Conservation (phyloP, 2,329 filamentous ascomycete species). For the Tolypocladium tundrense region DNA sequence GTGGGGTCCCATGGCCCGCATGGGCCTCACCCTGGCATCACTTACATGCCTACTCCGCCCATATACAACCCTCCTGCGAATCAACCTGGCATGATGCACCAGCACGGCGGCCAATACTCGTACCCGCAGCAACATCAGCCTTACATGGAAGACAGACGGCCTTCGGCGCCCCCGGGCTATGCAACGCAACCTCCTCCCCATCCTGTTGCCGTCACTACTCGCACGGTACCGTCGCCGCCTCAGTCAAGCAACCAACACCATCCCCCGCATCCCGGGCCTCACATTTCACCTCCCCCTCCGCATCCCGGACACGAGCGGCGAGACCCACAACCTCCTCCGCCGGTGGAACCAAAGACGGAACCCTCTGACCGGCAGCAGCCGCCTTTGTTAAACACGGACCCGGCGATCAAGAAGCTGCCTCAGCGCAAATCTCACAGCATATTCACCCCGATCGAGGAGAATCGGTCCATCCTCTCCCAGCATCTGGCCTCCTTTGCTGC, state of each 20-base stretch:
- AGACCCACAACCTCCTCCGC: slow-evolving; percentile 42
- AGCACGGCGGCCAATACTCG: slow-evolving; percentile 28
- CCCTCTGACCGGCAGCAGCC: slow-evolving; percentile 34
- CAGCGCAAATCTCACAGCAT: slow-evolving; percentile 84
- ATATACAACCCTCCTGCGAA: slow-evolving; percentile 61
- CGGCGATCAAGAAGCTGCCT: slow-evolving; percentile 51
- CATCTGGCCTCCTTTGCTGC: slow-evolving; percentile 62
- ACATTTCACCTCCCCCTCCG: slow-evolving; percentile 40
- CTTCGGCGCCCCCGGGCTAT: slow-evolving; percentile 60
- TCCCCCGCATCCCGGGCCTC: slow-evolving; percentile 35
- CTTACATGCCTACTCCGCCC: slow-evolving; percentile 76
- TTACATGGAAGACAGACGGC: slow-evolving; percentile 67
- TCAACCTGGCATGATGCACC: slow-evolving; percentile 24
- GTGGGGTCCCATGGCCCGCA: slow-evolving; percentile 45
- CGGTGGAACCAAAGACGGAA: slow-evolving; percentile 40
- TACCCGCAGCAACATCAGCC: slow-evolving; percentile 37
- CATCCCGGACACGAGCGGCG: slow-evolving; percentile 20
- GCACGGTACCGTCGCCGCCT: slow-evolving; percentile 49
- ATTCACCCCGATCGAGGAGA: slow-evolving; percentile 94
- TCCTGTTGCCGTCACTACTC: slow-evolving; percentile 32
- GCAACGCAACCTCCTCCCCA: slow-evolving; percentile 46
- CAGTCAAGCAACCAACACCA: slow-evolving; percentile 44
- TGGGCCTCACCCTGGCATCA: slow-evolving; percentile 50
- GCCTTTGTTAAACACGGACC: slow-evolving; percentile 39
- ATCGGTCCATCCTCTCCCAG: slow-evolving; percentile 75